phyloP scores from a whole-genome alignment of 306 rosid species.

The Chamaecrista fasciculata region DNA sequence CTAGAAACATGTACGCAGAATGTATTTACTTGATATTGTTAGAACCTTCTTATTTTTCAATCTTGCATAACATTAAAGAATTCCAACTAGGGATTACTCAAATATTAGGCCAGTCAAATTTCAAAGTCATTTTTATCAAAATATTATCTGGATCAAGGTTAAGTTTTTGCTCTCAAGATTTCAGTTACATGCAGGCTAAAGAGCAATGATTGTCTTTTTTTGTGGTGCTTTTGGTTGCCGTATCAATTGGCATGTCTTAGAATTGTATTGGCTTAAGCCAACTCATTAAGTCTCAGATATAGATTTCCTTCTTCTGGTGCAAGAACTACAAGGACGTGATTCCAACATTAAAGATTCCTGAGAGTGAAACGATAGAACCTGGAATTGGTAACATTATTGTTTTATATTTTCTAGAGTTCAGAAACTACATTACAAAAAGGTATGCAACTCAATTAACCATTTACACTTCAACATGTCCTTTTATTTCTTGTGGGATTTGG shows the following conservation, averaged over 20 bases:
- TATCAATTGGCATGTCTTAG: neutral
- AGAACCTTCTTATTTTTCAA: neutral
- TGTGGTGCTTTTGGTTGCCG: neutral
- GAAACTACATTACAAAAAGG: neutral
- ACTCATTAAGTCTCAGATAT: too few relatives aligned
- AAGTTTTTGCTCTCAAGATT: neutral
- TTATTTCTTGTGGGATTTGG: neutral
- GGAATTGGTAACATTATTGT: neutral
- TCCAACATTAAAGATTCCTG: neutral
- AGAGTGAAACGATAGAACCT: neutral
- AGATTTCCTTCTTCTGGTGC: neutral
- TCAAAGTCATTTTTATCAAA: neutral
- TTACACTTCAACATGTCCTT: neutral
- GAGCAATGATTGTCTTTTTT: neutral
- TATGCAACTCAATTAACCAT: neutral
- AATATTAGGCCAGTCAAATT: neutral
- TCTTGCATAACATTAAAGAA: neutral
- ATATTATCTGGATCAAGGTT: neutral
- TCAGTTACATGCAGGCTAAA: neutral
- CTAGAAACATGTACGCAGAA: neutral
- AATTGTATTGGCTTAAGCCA: neutral
- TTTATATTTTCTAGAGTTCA: neutral
- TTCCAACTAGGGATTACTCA: neutral
- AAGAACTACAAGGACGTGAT: neutral
- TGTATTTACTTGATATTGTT: neutral